Evolutionary conservation across 495 filamentous ascomycete species (phyloP).

Genomic region (Penicillium salamii): DNA sequence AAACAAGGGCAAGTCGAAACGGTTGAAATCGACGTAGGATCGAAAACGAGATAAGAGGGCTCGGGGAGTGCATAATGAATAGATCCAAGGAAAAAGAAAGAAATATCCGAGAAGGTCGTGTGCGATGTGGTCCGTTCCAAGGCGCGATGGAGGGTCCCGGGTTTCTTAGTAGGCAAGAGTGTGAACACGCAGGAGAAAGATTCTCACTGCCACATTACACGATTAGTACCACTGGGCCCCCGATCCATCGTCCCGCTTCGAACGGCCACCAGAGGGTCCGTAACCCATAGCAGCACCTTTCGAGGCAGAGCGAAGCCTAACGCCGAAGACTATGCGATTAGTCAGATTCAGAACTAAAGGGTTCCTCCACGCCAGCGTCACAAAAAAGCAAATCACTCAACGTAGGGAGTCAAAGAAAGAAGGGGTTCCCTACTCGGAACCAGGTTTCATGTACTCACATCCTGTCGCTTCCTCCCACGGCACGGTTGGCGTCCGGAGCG

Average conservation of each 20-base stretch:
- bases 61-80: constrained; percentile 38
- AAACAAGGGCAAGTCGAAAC: constrained; percentile 34
- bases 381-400: constrained; percentile 70
- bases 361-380: constrained; percentile 74
- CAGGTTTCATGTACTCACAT: constrained; percentile 88
- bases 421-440: constrained; percentile 90
- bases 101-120: constrained; percentile 40
- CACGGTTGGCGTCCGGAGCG: constrained; percentile 80
- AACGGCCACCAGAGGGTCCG: constrained; percentile 67
- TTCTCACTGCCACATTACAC: constrained; percentile 34
- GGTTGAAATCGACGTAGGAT: constrained; percentile 36
- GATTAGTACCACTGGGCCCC: constrained; percentile 63
- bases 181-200: constrained; percentile 23
- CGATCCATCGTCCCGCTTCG: constrained; percentile 68
- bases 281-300: constrained; percentile 73
- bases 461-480: constrained; percentile 90
- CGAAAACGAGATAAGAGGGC: constrained; percentile 37
- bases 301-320: constrained; percentile 92
- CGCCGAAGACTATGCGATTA: constrained; percentile 86
- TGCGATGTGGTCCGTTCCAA: constrained; percentile 35
- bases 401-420: constrained; percentile 59
- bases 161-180: constrained; percentile 28
- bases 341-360: constrained; percentile 70
- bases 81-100: constrained; percentile 33
- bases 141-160: constrained; percentile 30